Evolutionary conservation across 257 asterid species (phyloP).

Genomic region (Salvia rosmarinus): DNA sequence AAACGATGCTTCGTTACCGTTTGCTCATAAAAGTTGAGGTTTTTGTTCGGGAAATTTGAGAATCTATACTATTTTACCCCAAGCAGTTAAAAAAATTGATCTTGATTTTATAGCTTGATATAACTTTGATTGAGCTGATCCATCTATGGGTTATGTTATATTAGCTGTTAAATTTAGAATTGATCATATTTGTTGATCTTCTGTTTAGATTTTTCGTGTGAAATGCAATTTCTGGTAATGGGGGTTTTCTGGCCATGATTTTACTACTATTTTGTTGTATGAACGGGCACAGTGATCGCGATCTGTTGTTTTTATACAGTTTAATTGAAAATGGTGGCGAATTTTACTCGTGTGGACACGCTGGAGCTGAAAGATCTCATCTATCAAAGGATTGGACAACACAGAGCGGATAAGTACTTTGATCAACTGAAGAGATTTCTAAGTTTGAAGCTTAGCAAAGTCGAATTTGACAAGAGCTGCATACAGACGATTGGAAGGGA

Average conservation of each 20-base stretch:
- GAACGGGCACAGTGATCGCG: conserved; percentile 32
- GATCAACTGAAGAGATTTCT: conserved; percentile 57
- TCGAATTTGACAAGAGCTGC: conserved; percentile 63
- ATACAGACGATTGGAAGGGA: conserved; percentile 67
- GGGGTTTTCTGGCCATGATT: neutral
- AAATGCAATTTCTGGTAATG: conserved; percentile 3
- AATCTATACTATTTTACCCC: neutral
- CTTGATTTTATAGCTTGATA: conserved; percentile 28
- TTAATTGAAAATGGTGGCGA: conserved; percentile 60
- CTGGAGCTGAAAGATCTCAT: conserved; percentile 65
- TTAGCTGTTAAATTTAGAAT: neutral
- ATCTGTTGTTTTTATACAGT: conserved; percentile 45
- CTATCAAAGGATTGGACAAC: conserved; percentile 61
- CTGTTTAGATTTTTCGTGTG: conserved; percentile 1
- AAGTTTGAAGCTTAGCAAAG: conserved; percentile 54
- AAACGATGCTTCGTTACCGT: conserved; percentile 13
- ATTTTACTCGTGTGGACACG: conserved; percentile 65
- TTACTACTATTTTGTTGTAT: neutral
- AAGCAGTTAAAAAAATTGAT: neutral
- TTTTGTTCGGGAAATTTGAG: conserved; percentile 33
- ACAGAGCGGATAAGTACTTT: conserved; percentile 76
- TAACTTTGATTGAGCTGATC: conserved; percentile 43
- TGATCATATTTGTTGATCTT: conserved; percentile 10
- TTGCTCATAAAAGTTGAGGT: conserved; percentile 31
- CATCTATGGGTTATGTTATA: conserved; percentile 8